Conservation (phyloP, 2,329 filamentous ascomycete species). For the Hymenotorrendiella dingleyae region DNA sequence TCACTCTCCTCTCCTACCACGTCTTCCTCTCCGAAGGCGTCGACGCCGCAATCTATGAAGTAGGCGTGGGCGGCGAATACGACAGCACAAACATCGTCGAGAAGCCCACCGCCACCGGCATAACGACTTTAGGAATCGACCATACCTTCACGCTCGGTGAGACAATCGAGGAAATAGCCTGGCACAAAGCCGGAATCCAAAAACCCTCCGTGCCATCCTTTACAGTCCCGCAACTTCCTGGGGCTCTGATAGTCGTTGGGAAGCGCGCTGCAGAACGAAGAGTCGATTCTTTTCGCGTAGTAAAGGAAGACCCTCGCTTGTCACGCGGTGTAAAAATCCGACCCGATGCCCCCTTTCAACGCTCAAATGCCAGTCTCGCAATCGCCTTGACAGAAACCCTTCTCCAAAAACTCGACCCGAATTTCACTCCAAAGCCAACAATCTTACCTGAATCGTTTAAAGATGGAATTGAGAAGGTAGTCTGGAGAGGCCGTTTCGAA, state of each 20-base stretch:
- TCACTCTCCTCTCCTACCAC: constrained; percentile 63
- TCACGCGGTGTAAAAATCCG: constrained; percentile 39
- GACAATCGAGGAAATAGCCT: constrained; percentile 61
- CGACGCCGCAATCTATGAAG: constrained; percentile 59
- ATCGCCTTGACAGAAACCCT: constrained; percentile 47
- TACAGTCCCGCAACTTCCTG: constrained; percentile 45
- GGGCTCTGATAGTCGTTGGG: constrained; percentile 40
- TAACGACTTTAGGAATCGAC: constrained; percentile 64
- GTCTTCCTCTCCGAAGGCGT: constrained; percentile 59
- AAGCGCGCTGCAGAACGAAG: constrained; percentile 44
- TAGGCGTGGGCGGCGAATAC: constrained; percentile 60
- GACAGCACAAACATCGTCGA: constrained; percentile 64
- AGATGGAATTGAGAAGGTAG: constrained; percentile 66
- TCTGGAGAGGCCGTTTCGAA: constrained; percentile 75
- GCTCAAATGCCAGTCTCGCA: constrained; percentile 48
- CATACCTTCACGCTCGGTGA: constrained; percentile 58
- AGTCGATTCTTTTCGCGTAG: constrained; percentile 38
- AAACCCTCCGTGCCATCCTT: constrained; percentile 55
- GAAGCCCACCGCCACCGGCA: constrained; percentile 50
- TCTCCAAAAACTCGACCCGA: constrained; percentile 37
- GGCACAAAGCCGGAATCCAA: constrained; percentile 70
- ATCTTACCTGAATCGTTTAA: constrained; percentile 58
- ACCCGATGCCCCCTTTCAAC: constrained; percentile 52
- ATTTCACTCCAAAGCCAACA: constrained; percentile 19
- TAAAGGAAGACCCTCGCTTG: constrained; percentile 44